Conservation (phyloP, 2,329 filamentous ascomycete genomes). For the Periconia macrospinosa region DNA sequence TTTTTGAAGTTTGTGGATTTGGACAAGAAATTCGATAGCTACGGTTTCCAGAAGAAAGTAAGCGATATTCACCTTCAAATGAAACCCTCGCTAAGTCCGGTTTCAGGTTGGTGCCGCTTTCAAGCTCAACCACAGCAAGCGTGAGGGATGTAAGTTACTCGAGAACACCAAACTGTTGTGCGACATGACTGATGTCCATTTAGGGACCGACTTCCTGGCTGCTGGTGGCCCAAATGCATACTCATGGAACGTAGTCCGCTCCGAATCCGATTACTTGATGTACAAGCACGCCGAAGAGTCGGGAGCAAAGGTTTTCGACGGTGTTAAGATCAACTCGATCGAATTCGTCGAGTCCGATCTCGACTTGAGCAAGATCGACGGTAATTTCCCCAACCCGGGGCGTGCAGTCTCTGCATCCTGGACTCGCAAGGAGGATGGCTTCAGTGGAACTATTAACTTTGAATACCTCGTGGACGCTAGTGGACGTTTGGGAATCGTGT, state of each 20-base stretch:
- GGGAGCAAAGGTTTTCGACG: conserved; percentile 21
- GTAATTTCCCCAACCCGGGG: neutral
- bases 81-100: neutral
- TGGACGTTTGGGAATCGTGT: conserved; percentile 50
- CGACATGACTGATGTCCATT: neutral
- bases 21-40: conserved; percentile 12
- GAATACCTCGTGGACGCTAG: conserved; percentile 55
- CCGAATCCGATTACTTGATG: conserved; percentile 31
- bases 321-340: conserved; percentile 9
- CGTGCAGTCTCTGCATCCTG: conserved; percentile 12
- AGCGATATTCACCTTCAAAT: too few relatives aligned
- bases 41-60: conserved; percentile 14
- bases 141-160: conserved; percentile 8
- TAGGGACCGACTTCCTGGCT: conserved; percentile 23
- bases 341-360: conserved; percentile 6
- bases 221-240: conserved; percentile 17
- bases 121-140: conserved; percentile 8
- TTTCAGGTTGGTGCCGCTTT: conserved; percentile 15
- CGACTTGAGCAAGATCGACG: neutral
- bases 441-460: conserved; percentile 46
- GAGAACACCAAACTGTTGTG: neutral
- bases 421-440: conserved; percentile 13
- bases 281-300: conserved; percentile 29
- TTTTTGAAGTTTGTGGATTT: conserved; percentile 17
- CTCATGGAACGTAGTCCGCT: conserved; percentile 34